A percentile compares a stretch with the other conserved stretches of the same genome.
Evolutionary conservation across 148 eudicot species (phyloP).

Genomic region (Vaccinium macrocarpon): DNA sequence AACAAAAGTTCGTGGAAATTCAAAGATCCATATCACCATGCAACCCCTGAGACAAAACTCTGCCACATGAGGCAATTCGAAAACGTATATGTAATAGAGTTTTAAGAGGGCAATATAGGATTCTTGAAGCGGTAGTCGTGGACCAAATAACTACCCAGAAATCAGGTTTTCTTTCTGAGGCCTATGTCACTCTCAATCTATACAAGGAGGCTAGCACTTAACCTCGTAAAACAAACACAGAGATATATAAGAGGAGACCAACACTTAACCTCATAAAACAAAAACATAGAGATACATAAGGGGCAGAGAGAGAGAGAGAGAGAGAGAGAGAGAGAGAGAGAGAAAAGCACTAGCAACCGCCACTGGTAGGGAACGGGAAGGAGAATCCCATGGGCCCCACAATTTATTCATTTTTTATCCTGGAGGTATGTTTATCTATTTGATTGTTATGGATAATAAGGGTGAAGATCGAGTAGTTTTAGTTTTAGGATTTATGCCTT

Average conservation of each 20-base stretch:
- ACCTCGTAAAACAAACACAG: not conserved
- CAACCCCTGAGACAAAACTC: not conserved
- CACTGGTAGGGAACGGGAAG: not conserved
- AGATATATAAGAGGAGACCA: not conserved
- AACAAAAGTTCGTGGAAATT: not conserved
- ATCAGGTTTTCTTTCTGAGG: not conserved
- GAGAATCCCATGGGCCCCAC: not conserved
- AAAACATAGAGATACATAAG: no score
- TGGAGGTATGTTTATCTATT: not conserved
- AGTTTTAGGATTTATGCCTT: not conserved
- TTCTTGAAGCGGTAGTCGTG: not conserved
- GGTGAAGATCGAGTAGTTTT: no score
- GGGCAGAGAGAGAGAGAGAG: no score
- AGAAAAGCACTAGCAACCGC: no score
- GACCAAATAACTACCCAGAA: not conserved
- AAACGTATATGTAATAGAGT: not conserved
- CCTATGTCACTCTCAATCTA: not conserved
- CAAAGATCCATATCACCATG: not conserved
- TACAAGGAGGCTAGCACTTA: not conserved
- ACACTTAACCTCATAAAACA: not conserved
- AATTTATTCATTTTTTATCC: not conserved
- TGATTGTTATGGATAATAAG: not conserved
- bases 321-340: no score
- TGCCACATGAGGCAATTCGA: not conserved
- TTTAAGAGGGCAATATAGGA: not conserved